A percentile compares a stretch with the other conserved stretches of the same genome.
These are phyloP conservation scores for Exophiala phaeomuriformis DNA, from an alignment of 2,329 filamentous ascomycete species.

Conservation along the genomic window DNA sequence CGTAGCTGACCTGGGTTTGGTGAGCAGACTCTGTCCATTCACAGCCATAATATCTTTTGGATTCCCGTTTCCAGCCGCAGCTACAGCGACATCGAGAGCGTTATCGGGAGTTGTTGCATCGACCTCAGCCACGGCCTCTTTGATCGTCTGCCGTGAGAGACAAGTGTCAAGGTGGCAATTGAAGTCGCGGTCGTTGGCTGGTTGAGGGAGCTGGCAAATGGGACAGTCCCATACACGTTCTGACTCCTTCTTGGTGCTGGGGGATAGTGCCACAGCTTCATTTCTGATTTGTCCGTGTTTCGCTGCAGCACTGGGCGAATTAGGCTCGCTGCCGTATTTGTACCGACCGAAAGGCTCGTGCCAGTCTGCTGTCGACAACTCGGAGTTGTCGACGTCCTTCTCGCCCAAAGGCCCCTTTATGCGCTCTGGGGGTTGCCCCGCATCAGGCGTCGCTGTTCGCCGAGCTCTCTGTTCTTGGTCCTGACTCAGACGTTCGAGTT, in stretches of 20 bases:
- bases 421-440: too few species aligned
- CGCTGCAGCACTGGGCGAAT: constrained; percentile 10
- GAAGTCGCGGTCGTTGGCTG: constrained; percentile 69
- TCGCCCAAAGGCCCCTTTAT: background rate
- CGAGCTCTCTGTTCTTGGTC: constrained; percentile 37
- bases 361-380: constrained; percentile 21
- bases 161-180: constrained; percentile 92
- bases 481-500: constrained; percentile 56
- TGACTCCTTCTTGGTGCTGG: background rate
- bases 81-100: constrained; percentile 2
- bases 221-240: constrained; percentile 67
- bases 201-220: constrained; percentile 71
- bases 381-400: background rate
- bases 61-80: background rate
- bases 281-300: constrained; percentile 13
- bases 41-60: background rate
- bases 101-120: background rate
- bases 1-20: background rate
- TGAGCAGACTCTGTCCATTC: background rate
- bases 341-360: constrained; percentile 28
- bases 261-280: background rate
- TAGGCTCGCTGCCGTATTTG: constrained; percentile 25
- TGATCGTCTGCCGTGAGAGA: constrained; percentile 76
- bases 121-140: constrained; percentile 57
- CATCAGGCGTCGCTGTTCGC: background rate